Percentiles rank a stretch among this genome's conserved stretches.
These are phyloP conservation scores for Solanum clarkiae DNA, from an alignment of 257 asterid genomes.

Conservation along the genomic window DNA sequence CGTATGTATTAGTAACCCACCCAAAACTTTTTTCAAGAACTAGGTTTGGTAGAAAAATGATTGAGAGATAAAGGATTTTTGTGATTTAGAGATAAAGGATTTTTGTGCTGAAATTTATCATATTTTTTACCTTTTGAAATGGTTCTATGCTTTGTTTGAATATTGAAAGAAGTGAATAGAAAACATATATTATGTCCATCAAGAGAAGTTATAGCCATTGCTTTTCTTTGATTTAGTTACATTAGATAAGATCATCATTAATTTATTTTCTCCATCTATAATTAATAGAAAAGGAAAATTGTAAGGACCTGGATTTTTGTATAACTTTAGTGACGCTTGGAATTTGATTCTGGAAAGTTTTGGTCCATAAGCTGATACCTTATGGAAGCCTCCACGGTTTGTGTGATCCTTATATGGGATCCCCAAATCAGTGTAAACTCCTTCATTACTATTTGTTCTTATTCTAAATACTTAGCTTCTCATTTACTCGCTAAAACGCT, in stretches of 20 bases:
- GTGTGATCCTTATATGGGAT: no score
- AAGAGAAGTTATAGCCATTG: neutral
- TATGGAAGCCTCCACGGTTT: no score
- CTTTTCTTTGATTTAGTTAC: neutral
- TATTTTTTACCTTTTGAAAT: neutral
- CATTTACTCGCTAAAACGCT: no score
- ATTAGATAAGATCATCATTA: neutral
- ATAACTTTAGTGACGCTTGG: no score
- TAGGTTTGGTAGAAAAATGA: neutral
- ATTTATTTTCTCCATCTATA: neutral
- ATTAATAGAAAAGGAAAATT: neutral
- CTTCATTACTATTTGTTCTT: no score
- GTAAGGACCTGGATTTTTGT: no score
- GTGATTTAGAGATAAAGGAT: neutral
- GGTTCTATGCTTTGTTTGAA: neutral
- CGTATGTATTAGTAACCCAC: neutral
- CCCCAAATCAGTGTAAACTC: no score
- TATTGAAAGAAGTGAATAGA: neutral
- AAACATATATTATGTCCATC: neutral
- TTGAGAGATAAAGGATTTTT: neutral
- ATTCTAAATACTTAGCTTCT: no score
- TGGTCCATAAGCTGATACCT: no score
- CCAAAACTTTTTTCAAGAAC: neutral
- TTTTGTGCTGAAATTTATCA: neutral
- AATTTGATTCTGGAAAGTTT: no score